phyloP scores from a whole-genome alignment of 1,139 yeast species.

The Schwanniomyces etchellsii region DNA sequence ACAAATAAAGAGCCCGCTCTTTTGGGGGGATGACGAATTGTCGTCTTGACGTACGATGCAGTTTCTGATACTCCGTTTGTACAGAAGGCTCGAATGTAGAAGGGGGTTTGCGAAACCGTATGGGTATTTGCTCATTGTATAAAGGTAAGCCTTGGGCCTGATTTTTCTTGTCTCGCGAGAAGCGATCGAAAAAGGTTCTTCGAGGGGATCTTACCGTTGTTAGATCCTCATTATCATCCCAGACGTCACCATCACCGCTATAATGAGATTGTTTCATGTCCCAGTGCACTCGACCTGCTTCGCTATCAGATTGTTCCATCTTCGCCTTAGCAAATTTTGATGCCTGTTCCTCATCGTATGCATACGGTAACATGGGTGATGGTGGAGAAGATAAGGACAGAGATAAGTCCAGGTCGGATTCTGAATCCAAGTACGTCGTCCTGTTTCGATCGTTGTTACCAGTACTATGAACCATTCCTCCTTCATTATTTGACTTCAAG shows the following conservation, averaged over 20 bases:
- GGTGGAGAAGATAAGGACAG: slow-evolving; percentile 15
- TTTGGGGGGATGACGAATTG: slow-evolving; percentile 43
- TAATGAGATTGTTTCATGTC: slow-evolving; percentile 2
- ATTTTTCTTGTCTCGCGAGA: not conserved
- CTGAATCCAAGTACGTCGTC: slow-evolving; percentile 24
- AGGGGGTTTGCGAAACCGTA: slow-evolving; percentile 7
- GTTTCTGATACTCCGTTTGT: slow-evolving; percentile 12
- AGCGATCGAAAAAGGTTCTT: not conserved
- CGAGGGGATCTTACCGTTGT: not conserved
- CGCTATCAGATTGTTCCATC: slow-evolving; percentile 6
- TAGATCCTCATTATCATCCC: slow-evolving; percentile 1
- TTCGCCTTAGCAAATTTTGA: slow-evolving; percentile 8
- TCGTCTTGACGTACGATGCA: slow-evolving; percentile 3
- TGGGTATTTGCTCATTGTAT: slow-evolving; percentile 5
- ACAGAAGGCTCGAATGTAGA: slow-evolving; percentile 6
- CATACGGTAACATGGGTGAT: slow-evolving; percentile 5
- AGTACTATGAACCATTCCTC: no score
- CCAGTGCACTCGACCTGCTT: slow-evolving; percentile 4
- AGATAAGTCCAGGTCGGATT: slow-evolving; percentile 31
- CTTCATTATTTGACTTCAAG: slow-evolving; percentile 5
- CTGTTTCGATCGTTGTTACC: slow-evolving; percentile 2
- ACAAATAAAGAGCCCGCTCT: slow-evolving; percentile 85
- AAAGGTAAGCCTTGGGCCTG: slow-evolving; percentile 5
- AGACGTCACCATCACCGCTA: slow-evolving; percentile 1
- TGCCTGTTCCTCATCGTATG: slow-evolving; percentile 1